A percentile compares a stretch with the other conserved stretches of the same genome.
phyloP scores from a whole-genome alignment of 495 filamentous ascomycete species.

The Penicillium robsamsonii region DNA sequence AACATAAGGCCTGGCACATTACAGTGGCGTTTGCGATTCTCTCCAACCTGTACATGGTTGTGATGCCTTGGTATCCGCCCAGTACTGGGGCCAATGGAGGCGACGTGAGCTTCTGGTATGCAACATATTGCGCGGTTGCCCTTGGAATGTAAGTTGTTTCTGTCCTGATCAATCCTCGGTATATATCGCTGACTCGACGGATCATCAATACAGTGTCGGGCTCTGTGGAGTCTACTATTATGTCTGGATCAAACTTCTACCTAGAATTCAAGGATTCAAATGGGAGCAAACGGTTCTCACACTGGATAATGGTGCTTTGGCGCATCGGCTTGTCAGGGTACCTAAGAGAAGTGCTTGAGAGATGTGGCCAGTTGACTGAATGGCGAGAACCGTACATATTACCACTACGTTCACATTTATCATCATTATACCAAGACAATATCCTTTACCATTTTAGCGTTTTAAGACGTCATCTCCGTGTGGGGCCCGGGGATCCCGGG shows the following conservation, averaged over 20 bases:
- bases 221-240: conserved; percentile 56
- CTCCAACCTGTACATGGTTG: conserved; percentile 54
- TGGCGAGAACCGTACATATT: no score
- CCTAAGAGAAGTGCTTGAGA: conserved; percentile 34
- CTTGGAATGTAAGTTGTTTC: conserved; percentile 51
- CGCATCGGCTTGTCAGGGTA: conserved; percentile 56
- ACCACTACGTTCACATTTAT: no score
- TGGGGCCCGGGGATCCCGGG: background rate
- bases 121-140: conserved; percentile 57
- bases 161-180: background rate
- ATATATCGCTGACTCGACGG: background rate
- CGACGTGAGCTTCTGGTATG: conserved; percentile 67
- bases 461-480: background rate
- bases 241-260: conserved; percentile 54
- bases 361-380: background rate
- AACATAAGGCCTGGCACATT: conserved; percentile 55
- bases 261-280: conserved; percentile 48
- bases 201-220: conserved; percentile 35
- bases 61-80: conserved; percentile 67
- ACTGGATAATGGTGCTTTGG: conserved; percentile 47
- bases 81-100: conserved; percentile 53
- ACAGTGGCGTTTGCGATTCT: conserved; percentile 54
- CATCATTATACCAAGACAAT: background rate
- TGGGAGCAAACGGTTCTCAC: conserved; percentile 53
- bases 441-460: conserved; percentile 1